Evolutionary conservation across 257 asterid species (phyloP).

Genomic region (Solanum appendiculatum): DNA sequence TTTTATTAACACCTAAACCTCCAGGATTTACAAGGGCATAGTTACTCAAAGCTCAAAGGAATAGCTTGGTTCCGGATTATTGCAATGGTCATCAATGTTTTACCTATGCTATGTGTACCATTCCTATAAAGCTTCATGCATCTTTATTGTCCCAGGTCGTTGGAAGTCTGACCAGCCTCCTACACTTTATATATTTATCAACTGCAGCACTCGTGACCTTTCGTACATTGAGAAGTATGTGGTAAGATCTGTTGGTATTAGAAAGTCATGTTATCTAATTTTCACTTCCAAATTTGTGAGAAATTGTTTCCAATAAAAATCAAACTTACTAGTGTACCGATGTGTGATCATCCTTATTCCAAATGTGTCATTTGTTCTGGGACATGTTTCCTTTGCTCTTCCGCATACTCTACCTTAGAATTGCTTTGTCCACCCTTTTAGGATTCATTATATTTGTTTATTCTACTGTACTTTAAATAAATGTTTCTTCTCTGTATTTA

Average conservation of each 20-base stretch:
- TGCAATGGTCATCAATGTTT: not conserved
- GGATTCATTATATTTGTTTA: not conserved
- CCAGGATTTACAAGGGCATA: not conserved
- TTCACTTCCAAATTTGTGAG: not conserved
- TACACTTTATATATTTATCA: slow-evolving; percentile 71
- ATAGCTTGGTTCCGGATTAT: not conserved
- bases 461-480: not conserved
- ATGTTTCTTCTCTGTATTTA: not conserved
- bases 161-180: slow-evolving; percentile 86
- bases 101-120: not conserved
- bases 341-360: not conserved
- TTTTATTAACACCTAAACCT: not conserved
- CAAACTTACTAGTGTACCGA: not conserved
- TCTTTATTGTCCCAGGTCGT: slow-evolving; percentile 43
- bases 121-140: not conserved
- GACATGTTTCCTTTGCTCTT: not conserved
- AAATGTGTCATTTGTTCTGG: not conserved
- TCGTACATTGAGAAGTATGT: slow-evolving; percentile 75
- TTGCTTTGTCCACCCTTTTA: not conserved
- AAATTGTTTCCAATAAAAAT: not conserved
- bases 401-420: not conserved
- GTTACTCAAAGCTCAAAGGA: not conserved
- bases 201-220: slow-evolving; percentile 81
- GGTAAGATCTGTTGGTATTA: slow-evolving; percentile 46
- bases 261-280: not conserved